Base-by-base conservation (phyloP, 164 flowering plant species). In the Liriodendron chinense region DNA sequence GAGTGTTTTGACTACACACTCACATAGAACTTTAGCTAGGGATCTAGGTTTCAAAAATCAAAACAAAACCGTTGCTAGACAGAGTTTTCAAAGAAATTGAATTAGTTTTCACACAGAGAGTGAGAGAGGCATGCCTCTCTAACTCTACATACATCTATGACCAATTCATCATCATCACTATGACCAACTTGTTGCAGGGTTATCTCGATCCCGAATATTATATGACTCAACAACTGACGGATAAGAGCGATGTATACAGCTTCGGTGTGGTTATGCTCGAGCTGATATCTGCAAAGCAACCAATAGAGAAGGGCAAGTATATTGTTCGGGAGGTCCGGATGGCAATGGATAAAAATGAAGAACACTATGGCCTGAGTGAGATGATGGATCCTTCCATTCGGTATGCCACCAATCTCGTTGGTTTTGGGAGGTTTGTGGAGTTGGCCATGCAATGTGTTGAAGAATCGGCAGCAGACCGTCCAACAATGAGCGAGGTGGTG, bases 161-260 rank as follows among this genome's bases (percentile, higher is more conserved):
- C 12, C 16, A 64, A 7, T 64, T 24, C 10, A 10, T 53, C 47
- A 28, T 26, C 21, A 25, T 63, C 24, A 18, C 47, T 21, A 22
- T 13, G 47, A 75, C 8, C 47, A 16, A 62, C 25, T 47, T 34
- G 43, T 26, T 79, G 79, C 79, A 90, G 94, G 94, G 94, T 22
- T 90, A 89, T 78, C 75, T 90, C 86, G 94, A 90, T 84, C 94
- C 91, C 26, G 94, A 90, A 73, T 90, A 90, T 75, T 87, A 86
- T 80, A 89, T 86, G 90, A 87, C 89, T 47, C 84, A 89, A 56
- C 94, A 88, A 69, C 63, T 90, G 69, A 90, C 89, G 0, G 86
- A 87, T 22, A 90, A 90, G 82, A 89, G 92, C 62, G 94, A 90
- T 78, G 92, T 89, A 3, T 90, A 89, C 53, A 84, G 91, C 84